Evolutionary conservation across 2,329 filamentous ascomycete genomes (phyloP).

Genomic region (Didymellaceae sp.): DNA sequence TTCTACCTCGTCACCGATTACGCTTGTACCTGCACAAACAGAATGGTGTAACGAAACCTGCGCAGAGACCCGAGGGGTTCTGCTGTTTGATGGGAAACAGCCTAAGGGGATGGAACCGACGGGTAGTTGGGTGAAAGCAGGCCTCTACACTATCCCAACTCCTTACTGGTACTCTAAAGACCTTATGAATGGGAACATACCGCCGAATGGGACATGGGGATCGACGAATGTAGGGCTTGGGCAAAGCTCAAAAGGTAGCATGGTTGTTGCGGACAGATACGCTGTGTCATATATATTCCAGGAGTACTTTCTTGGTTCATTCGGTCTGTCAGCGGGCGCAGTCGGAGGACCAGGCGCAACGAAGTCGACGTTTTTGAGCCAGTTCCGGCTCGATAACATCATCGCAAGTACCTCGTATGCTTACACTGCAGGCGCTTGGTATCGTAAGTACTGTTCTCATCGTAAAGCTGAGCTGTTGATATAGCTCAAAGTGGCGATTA

Average conservation of each 20-base stretch:
- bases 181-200: slow-evolving; percentile 5
- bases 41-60: slow-evolving; percentile 39
- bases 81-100: slow-evolving; percentile 25
- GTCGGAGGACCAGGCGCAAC: slow-evolving; percentile 15
- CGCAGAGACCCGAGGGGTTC: slow-evolving; percentile 37
- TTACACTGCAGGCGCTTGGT: slow-evolving; percentile 45
- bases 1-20: slow-evolving; percentile 38
- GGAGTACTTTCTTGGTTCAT: slow-evolving; percentile 42
- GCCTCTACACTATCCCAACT: slow-evolving; percentile 25
- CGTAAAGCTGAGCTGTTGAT: too few species aligned
- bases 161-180: slow-evolving; percentile 26
- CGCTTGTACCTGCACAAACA: slow-evolving; percentile 33
- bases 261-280: slow-evolving; percentile 22
- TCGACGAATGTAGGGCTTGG: slow-evolving; percentile 40
- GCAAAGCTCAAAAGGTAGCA: slow-evolving; percentile 20
- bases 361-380: slow-evolving; percentile 31
- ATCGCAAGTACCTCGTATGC: slow-evolving; percentile 40
- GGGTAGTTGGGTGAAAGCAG: slow-evolving; percentile 23
- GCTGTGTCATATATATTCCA: slow-evolving; percentile 25
- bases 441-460: slow-evolving; percentile 36
- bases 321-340: slow-evolving; percentile 33
- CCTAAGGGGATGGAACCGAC: slow-evolving; percentile 30
- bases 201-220: slow-evolving; percentile 24
- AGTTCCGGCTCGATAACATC: slow-evolving; percentile 14
- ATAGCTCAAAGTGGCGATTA: too few species aligned